Evolutionary conservation across 225 moss, liverwort and hornwort species (phyloP).

Genomic region (Takakia lepidozioides): DNA sequence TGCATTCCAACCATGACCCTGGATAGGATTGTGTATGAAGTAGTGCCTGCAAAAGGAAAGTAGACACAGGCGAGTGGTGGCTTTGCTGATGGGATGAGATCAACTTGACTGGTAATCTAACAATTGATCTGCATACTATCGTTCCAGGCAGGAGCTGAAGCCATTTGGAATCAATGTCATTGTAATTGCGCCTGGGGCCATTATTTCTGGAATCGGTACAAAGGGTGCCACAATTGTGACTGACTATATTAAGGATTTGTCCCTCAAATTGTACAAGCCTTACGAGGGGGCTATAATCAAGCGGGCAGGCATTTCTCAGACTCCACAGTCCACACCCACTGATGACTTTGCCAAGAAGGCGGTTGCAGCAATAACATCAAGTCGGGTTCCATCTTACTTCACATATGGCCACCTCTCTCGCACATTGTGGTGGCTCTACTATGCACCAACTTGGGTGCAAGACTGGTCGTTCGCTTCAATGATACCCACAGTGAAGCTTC

Average conservation of each 20-base stretch:
- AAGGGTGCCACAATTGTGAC: constrained; percentile 7
- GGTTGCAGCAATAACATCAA: constrained; percentile 16
- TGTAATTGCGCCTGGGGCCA: constrained; percentile 39
- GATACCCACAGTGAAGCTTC: constrained; percentile 14
- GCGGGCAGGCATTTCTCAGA: constrained; percentile 24
- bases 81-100: too few species aligned
- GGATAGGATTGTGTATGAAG: too few species aligned
- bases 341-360: too few species aligned
- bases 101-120: too few species aligned
- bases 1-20: too few species aligned
- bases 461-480: constrained; percentile 29
- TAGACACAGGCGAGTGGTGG: too few species aligned
- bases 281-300: constrained; percentile 25
- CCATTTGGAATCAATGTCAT: constrained; percentile 47
- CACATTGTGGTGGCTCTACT: constrained; percentile 19
- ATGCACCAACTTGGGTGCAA: constrained; percentile 40
- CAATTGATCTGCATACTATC: too few species aligned
- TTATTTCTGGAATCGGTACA: constrained; percentile 24
- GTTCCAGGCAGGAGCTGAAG: too few species aligned
- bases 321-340: constrained; percentile 28
- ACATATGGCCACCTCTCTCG: constrained; percentile 35
- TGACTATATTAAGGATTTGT: constrained; percentile 7
- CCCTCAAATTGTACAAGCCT: constrained; percentile 28
- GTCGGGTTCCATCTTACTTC: constrained; percentile 12
- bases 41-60: too few species aligned